Base-by-base conservation (phyloP, 129 eudicot genomes). In the Rutidosis leptorrhynchoides region DNA sequence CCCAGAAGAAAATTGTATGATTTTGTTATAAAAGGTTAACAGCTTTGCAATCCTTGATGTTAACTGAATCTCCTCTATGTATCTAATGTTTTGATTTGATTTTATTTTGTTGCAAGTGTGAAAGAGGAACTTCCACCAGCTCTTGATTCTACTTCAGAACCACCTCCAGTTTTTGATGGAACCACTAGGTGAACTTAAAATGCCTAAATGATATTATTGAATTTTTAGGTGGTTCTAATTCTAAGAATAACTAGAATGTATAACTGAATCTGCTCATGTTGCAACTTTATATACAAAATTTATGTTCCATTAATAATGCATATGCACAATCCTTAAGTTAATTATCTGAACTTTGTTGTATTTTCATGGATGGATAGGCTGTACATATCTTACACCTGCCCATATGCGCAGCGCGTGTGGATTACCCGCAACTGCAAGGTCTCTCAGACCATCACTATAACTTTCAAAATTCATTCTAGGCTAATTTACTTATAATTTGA, bases 361-460 rank as follows among this genome's bases (percentile, higher is more conserved):
- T 26, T 16, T 23, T 69, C 3, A 69, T 76, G 58, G 29, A 69
- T 76, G 58, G 29, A 68, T 76, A 89, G 94, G 94, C 68, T 89
- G 68, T 91, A 91, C 32, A 76, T 88, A 59, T 85, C 94, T 53
- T 91, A 88, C 83, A 63, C 87, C 16, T 91, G 96, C 75, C 96
- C 96, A 3, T 91, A 79, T 79, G 98, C 96, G 1, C 98, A 91
- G 63, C 96, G 96, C 3, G 82, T 54, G 15, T 91, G 98, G 98
- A 87, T 91, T 63, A 40, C 98, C 4, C 85, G 98, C 29, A 91
- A 91, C 37, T 85, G 81, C 77, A 91, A 91, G 97, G 97, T 22
- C 54, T 61, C 76, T 70, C 67, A 11, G 7, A 32, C 48, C 15
- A 51, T 46, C 57, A 43, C 62, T 21, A 17, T 48, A 51, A 62